phyloP scores from a whole-genome alignment of 305 asterid species.

The Fraxinus latifolia region DNA sequence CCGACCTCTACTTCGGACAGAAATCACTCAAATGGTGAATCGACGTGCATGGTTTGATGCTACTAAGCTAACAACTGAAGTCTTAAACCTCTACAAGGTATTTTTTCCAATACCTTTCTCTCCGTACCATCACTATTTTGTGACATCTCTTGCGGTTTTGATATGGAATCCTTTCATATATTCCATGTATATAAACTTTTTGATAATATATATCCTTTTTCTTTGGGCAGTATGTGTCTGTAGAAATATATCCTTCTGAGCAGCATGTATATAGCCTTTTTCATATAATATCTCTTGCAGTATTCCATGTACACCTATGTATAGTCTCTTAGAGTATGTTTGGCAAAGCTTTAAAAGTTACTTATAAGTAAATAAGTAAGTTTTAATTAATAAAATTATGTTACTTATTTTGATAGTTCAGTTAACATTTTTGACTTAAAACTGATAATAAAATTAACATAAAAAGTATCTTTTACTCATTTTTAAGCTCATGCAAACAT shows the following conservation, averaged over 20 bases:
- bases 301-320: background rate
- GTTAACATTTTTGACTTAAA: background rate
- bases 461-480: background rate
- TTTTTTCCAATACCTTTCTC: background rate
- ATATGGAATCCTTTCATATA: background rate
- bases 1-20: constrained; percentile 84
- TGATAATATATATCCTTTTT: background rate
- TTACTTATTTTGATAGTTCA: background rate
- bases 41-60: constrained; percentile 95
- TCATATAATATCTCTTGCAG: background rate
- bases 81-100: constrained; percentile 79
- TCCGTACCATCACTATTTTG: background rate
- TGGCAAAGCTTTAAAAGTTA: background rate
- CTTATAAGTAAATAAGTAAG: background rate
- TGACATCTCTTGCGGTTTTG: constrained; percentile 12
- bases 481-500: background rate
- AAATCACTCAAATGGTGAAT: constrained; percentile 89
- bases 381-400: background rate
- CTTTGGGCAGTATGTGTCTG: background rate
- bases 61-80: constrained; percentile 77
- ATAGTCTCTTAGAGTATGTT: background rate
- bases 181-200: background rate
- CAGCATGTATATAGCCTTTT: background rate
- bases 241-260: background rate
- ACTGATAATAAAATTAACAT: background rate